A percentile compares a stretch with the other conserved stretches of the same genome.
Conservation (phyloP, 805 yeast species). For the Zygotorulaspora sp. region DNA sequence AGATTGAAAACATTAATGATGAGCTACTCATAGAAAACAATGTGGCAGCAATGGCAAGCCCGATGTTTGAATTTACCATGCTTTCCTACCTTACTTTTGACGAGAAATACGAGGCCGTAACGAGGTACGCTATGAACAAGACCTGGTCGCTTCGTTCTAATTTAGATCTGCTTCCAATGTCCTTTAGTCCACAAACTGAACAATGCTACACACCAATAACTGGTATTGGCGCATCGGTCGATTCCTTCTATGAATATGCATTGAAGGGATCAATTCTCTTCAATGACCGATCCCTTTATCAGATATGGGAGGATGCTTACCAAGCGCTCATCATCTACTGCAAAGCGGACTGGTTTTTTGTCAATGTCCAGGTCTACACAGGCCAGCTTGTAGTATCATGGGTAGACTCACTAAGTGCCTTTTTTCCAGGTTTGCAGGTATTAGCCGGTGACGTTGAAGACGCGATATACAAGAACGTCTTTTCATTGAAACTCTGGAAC, state of each 20-base stretch:
- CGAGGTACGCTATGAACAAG: constrained; percentile 59
- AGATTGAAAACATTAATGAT: constrained; percentile 44
- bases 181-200: constrained; percentile 57
- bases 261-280: constrained; percentile 71
- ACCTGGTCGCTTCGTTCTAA: constrained; percentile 65
- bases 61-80: constrained; percentile 74
- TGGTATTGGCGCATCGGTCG: constrained; percentile 88
- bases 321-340: constrained; percentile 53
- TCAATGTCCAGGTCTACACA: constrained; percentile 50
- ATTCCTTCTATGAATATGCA: constrained; percentile 86
- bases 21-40: constrained; percentile 61
- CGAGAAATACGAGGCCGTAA: constrained; percentile 56
- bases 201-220: constrained; percentile 56
- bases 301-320: constrained; percentile 60
- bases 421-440: constrained; percentile 82
- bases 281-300: constrained; percentile 48
- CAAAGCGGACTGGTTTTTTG: constrained; percentile 47
- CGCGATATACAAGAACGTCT: constrained; percentile 57
- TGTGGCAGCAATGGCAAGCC: constrained; percentile 82
- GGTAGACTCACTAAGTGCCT: constrained; percentile 85
- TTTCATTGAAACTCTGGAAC: constrained; percentile 74
- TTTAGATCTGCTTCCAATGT: constrained; percentile 70
- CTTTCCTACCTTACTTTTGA: constrained; percentile 74
- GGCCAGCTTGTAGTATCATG: constrained; percentile 55
- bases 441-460: constrained; percentile 67